Percentiles rank a stretch among this genome's conserved stretches.
phyloP scores from a whole-genome alignment of 2,329 filamentous ascomycete genomes.

The Ophiostoma sp. region DNA sequence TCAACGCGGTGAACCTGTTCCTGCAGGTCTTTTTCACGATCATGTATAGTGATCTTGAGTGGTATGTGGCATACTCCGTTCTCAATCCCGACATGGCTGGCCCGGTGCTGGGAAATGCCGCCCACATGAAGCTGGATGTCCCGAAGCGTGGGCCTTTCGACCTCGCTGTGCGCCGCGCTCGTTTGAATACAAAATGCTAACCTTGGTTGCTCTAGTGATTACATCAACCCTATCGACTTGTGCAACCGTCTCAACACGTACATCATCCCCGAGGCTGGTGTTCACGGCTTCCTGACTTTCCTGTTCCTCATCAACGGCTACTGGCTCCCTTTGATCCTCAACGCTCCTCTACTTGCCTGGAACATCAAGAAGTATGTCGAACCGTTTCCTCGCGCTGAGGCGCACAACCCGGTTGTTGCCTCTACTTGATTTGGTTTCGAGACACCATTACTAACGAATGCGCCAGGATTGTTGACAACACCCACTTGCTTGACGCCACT shows the following conservation, averaged over 20 bases:
- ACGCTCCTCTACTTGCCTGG: constrained; percentile 85
- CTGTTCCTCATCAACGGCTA: constrained; percentile 98
- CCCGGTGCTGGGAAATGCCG: too few species aligned
- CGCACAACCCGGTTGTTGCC: not conserved
- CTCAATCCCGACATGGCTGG: not conserved
- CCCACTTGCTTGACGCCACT: constrained; percentile 92
- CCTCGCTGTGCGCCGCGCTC: not conserved
- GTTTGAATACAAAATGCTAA: constrained; percentile 29
- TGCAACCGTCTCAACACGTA: constrained; percentile 99
- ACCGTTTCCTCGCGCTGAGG: not conserved
- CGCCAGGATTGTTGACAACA: constrained; percentile 86
- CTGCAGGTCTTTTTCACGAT: constrained; percentile 99
- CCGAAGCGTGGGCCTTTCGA: too few species aligned
- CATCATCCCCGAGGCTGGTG: constrained; percentile 96
- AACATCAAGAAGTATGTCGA: constrained; percentile 91
- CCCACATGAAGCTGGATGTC: too few species aligned
- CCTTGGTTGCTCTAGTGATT: constrained; percentile 62
- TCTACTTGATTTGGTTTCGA: not conserved
- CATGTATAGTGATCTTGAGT: constrained; percentile 99
- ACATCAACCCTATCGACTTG: constrained; percentile 99
- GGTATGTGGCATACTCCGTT: constrained; percentile 55
- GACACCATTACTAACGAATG: not conserved
- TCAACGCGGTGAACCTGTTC: constrained; percentile 99
- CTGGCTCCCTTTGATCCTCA: constrained; percentile 89
- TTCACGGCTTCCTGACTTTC: constrained; percentile 92